These are phyloP conservation scores for Rhodomyrtus psidioides DNA, from an alignment of 441 rosid species.

Conservation along the genomic window DNA sequence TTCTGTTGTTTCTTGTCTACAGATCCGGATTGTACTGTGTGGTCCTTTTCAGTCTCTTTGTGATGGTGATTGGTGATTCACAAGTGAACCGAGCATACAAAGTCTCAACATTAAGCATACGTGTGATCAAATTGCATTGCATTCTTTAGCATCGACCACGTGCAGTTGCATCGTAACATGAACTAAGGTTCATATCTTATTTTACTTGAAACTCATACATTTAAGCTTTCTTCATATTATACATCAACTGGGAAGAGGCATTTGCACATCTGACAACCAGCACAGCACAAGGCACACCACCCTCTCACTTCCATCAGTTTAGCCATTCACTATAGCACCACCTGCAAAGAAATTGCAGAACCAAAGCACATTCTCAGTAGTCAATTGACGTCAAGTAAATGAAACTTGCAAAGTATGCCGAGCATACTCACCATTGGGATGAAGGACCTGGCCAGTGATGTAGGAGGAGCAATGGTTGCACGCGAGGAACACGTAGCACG, in stretches of 20 bases:
- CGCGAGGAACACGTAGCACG: constrained; percentile 65
- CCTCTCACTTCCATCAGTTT: background rate
- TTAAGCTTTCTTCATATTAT: background rate
- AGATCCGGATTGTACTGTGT: background rate
- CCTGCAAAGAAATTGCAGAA: constrained; percentile 23
- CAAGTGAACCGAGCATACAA: background rate
- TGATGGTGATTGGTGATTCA: background rate
- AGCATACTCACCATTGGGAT: constrained; percentile 49
- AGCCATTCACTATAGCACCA: constrained; percentile 52
- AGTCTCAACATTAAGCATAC: background rate
- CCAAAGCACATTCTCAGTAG: background rate
- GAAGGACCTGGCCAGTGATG: constrained; percentile 68
- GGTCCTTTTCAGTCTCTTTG: background rate
- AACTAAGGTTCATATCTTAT: background rate
- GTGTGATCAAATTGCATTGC: background rate
- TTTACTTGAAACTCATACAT: background rate
- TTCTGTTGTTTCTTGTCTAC: background rate
- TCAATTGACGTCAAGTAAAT: background rate
- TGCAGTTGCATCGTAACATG: background rate
- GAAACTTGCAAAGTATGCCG: too few relatives aligned
- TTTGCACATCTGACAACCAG: background rate
- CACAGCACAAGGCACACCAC: background rate
- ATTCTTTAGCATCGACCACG: background rate
- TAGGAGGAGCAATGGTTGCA: constrained; percentile 73
- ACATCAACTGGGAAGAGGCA: too few relatives aligned